Conservation (phyloP, 2,329 filamentous ascomycete genomes). For the Cladosporium sp. region DNA sequence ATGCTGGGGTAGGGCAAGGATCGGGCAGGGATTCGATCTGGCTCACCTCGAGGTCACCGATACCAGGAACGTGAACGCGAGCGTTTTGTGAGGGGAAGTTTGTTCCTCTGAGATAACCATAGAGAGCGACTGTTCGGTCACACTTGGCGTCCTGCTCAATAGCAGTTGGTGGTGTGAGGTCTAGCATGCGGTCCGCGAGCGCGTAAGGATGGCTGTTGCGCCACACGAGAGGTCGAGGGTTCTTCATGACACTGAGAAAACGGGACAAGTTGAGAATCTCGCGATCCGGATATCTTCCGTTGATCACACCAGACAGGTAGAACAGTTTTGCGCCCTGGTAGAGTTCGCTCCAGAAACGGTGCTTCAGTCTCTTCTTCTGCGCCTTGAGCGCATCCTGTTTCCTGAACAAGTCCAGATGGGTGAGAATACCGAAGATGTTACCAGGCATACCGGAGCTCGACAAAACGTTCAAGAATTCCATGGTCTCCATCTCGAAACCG, state of each 20-base stretch:
- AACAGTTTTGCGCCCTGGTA: slow-evolving; percentile 98
- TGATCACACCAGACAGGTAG: slow-evolving; percentile 93
- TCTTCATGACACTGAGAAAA: slow-evolving; percentile 99
- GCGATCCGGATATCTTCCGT: slow-evolving; percentile 92
- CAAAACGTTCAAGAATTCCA: slow-evolving; percentile 96
- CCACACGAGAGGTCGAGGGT: slow-evolving; percentile 93
- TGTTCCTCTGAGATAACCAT: slow-evolving; percentile 90
- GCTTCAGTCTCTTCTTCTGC: slow-evolving; percentile 94
- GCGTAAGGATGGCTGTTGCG: slow-evolving; percentile 94
- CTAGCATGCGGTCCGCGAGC: slow-evolving; percentile 89
- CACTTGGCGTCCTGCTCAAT: slow-evolving; percentile 87
- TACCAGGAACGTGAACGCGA: slow-evolving; percentile 84
- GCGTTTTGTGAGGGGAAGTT: slow-evolving; percentile 88
- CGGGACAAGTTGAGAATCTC: slow-evolving; percentile 94
- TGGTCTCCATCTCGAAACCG: slow-evolving; percentile 99
- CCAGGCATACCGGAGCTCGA: slow-evolving; percentile 96
- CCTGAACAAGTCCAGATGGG: slow-evolving; percentile 91
- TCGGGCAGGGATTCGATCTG: slow-evolving; percentile 87
- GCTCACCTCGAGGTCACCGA: slow-evolving; percentile 83
- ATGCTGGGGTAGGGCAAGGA: slow-evolving; percentile 89
- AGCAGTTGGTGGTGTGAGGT: slow-evolving; percentile 88
- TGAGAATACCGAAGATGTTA: slow-evolving; percentile 96
- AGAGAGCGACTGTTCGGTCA: slow-evolving; percentile 85
- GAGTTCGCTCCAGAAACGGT: slow-evolving; percentile 92
- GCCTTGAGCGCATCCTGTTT: slow-evolving; percentile 90